Base-by-base conservation (phyloP, 2,329 filamentous ascomycete genomes). In the Venturia effusa region DNA sequence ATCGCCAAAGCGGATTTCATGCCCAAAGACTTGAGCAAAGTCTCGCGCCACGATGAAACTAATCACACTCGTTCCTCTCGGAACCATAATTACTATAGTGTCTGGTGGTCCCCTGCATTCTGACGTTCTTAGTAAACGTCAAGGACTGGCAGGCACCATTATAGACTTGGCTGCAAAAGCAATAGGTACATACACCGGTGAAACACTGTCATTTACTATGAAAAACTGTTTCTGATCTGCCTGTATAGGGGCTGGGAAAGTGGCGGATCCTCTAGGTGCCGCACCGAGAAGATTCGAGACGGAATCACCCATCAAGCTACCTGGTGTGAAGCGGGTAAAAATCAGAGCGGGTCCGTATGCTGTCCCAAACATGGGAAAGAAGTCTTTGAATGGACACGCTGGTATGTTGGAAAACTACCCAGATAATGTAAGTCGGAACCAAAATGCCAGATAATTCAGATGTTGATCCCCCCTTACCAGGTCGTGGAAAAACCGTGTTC, bases 351-450 rank as follows among this genome's bases (percentile, higher is more conserved):
- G 63, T 39, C 63, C 63, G 15, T 64, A 64, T 43, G 64, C 34
- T 17, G 59, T 63, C 13, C 39, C 59, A 2, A 64, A 64, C 61
- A 64, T 64, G 63, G 34, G 54, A 10, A 51, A 54, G 24, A 54
- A 48, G 40, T 41, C 40, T 22, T n/a, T 57, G 22, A 43, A 32
- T 15, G 63, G 63, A 41, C 34, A 64, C 22, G 40, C 27, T 27
- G 63, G 63, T 22, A 57, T 57, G 39, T 27, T 64, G 15, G 64
- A 48, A 22, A 64, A 64, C 24, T 64, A 63, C 32, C 63, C 59
- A 15, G 63, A 64, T 30, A 51, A 17, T 3, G 48, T 27, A 32
- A 43, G 45, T 48, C 27, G 45, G 7, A 27, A 24, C 27, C n/a
- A 10, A 13, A 27, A 27, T 10, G 22, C 15, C 45, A 27, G n/a